Conservation (phyloP, 495 filamentous ascomycete species). For the Filosporella fistucella region DNA sequence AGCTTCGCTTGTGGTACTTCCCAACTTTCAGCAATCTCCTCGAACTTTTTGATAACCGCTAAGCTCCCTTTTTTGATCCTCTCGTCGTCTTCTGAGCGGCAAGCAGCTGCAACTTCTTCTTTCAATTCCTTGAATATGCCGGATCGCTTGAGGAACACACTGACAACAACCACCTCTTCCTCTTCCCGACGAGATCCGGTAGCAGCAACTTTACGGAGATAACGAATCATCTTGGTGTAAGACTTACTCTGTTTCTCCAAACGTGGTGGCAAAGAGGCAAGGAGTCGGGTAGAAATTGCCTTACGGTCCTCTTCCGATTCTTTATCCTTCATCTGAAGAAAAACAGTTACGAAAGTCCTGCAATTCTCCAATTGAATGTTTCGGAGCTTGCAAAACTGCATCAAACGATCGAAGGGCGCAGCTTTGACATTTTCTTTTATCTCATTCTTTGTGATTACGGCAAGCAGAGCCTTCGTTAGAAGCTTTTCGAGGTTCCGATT, state of each 20-base stretch:
- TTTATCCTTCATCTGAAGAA: slow-evolving; percentile 19
- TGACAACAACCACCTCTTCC: slow-evolving; percentile 5
- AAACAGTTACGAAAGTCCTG: slow-evolving; percentile 23
- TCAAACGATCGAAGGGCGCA: slow-evolving; percentile 13
- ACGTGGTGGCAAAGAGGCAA: not conserved
- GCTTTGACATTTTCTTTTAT: slow-evolving; percentile 12
- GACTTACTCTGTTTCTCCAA: slow-evolving; percentile 2
- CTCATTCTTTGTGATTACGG: slow-evolving; percentile 25
- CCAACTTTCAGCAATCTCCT: slow-evolving; percentile 1
- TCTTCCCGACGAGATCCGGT: slow-evolving; percentile 2
- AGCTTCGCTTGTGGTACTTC: not conserved
- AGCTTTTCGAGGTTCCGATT: slow-evolving; percentile 23
- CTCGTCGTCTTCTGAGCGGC: not conserved
- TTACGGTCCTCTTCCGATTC: not conserved
- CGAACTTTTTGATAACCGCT: slow-evolving; percentile 1
- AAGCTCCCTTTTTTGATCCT: slow-evolving; percentile 4
- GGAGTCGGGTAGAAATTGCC: slow-evolving; percentile 2
- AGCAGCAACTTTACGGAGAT: slow-evolving; percentile 7
- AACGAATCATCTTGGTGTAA: slow-evolving; percentile 8
- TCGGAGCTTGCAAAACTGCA: slow-evolving; percentile 22
- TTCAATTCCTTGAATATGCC: slow-evolving; percentile 7
- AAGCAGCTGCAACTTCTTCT: not conserved
- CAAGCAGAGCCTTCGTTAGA: slow-evolving; percentile 23
- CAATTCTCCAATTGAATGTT: slow-evolving; percentile 26
- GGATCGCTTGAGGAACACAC: slow-evolving; percentile 10